Evolutionary conservation across 345 rosid genomes (phyloP).

Genomic region (Boechera retrofracta): DNA sequence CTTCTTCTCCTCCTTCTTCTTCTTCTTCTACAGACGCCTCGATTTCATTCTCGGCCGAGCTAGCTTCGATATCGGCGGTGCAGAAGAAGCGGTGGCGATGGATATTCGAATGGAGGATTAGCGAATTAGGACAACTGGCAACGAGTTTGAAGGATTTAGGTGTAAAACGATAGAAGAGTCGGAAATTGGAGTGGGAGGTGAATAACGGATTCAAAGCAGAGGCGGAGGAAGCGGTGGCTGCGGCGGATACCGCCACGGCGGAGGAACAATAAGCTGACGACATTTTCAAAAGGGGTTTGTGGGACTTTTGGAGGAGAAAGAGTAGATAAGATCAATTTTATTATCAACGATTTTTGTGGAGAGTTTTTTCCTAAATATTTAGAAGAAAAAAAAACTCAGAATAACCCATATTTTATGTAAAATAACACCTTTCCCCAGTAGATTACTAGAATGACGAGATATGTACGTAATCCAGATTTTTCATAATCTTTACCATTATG

Average conservation of each 20-base stretch:
- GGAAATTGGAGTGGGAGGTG: constrained; percentile 36
- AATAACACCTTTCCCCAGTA: too few species aligned
- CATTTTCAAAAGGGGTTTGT: constrained; percentile 23
- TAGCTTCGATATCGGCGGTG: constrained; percentile 44
- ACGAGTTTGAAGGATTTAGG: constrained; percentile 55
- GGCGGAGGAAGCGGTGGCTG: constrained; percentile 18
- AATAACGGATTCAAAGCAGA: not conserved
- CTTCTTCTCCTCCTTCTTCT: constrained; percentile 42
- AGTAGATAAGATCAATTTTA: constrained; percentile 30
- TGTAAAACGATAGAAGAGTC: constrained; percentile 39
- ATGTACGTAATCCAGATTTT: too few species aligned
- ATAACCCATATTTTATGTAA: too few species aligned
- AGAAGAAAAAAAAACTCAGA: too few species aligned
- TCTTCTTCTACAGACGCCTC: constrained; percentile 28
- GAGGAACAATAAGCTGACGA: constrained; percentile 33
- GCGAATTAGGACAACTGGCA: constrained; percentile 42
- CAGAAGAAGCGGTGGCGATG: constrained; percentile 45
- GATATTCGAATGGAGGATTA: constrained; percentile 37
- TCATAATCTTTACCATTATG: too few species aligned
- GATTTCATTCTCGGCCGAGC: constrained; percentile 17
- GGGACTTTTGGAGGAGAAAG: constrained; percentile 15
- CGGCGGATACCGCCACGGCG: constrained; percentile 37
- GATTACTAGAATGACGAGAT: too few species aligned
- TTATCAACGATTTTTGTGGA: not conserved
- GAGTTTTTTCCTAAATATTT: not conserved